These are phyloP conservation scores for Lasiosphaeriaceae sp. DNA, from an alignment of 495 filamentous ascomycete species.

Conservation along the genomic window DNA sequence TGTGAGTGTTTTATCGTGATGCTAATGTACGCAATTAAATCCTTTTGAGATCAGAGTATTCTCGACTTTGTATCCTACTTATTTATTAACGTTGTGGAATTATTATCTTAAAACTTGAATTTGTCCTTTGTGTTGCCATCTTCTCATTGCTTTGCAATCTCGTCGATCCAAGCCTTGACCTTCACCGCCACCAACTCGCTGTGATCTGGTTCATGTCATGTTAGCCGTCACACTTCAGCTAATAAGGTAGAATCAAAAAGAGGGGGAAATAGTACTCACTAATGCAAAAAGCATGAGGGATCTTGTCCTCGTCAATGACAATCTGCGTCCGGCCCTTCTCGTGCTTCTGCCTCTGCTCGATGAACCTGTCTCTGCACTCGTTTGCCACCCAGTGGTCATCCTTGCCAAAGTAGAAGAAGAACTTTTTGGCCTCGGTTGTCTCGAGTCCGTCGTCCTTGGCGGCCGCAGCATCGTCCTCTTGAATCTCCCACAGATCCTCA, in stretches of 20 bases:
- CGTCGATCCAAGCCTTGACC: conserved; percentile 56
- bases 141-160: conserved; percentile 36
- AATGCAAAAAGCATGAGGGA: conserved; percentile 82
- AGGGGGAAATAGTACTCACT: conserved; percentile 45
- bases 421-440: conserved; percentile 21
- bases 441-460: neutral
- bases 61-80: no score
- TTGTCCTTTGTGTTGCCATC: no score
- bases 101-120: no score
- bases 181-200: conserved; percentile 64
- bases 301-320: conserved; percentile 65
- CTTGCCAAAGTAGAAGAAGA: conserved; percentile 77
- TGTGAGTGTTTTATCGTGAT: no score
- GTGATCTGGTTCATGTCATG: no score
- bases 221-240: no score
- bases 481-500: conserved; percentile 73
- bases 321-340: conserved; percentile 54
- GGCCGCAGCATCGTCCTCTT: conserved; percentile 24
- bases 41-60: no score
- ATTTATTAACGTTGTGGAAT: no score
- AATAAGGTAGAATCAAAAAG: conserved; percentile 1
- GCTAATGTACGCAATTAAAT: no score
- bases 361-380: conserved; percentile 68
- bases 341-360: conserved; percentile 44
- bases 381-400: conserved; percentile 82